Evolutionary conservation across 2,329 filamentous ascomycete species (phyloP).

Genomic region (Botrytis sinoallii): DNA sequence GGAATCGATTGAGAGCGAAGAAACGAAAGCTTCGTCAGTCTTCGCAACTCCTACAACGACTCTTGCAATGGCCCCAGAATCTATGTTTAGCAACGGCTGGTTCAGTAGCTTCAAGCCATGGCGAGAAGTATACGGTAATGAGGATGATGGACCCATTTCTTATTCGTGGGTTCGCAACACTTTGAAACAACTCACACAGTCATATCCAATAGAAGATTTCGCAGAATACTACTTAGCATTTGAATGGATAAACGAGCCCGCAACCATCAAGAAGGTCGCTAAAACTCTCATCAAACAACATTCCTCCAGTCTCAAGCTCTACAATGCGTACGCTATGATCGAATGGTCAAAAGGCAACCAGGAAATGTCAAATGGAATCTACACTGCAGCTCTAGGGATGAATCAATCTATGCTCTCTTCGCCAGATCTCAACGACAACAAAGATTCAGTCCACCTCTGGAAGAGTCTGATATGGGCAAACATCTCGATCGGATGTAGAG

Average conservation of each 20-base stretch:
- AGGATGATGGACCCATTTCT: conserved; percentile 30
- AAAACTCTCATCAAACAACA: conserved; percentile 70
- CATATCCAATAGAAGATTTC: conserved; percentile 49
- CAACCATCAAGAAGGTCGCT: conserved; percentile 63
- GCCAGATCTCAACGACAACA: conserved; percentile 31
- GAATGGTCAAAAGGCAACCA: conserved; percentile 59
- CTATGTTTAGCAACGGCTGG: conserved; percentile 47
- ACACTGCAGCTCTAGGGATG: conserved; percentile 64
- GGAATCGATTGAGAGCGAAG: conserved; percentile 21
- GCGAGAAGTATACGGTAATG: conserved; percentile 24
- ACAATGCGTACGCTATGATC: conserved; percentile 74
- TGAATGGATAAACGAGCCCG: conserved; percentile 53
- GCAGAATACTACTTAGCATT: conserved; percentile 70
- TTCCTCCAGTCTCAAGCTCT: conserved; percentile 63
- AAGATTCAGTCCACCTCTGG: conserved; percentile 37
- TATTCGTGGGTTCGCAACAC: conserved; percentile 48
- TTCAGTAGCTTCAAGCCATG: conserved; percentile 23
- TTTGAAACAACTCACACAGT: conserved; percentile 55
- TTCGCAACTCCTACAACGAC: conserved; percentile 29
- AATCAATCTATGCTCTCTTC: conserved; percentile 40
- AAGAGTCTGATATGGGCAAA: conserved; percentile 33
- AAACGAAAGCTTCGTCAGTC: conserved; percentile 23
- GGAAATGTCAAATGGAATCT: conserved; percentile 60
- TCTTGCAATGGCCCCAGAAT: conserved; percentile 44
- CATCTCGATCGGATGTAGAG: conserved; percentile 27